Conservation (phyloP, 768 basidiomycete genomes). For the Clitopilus passeckerianus region DNA sequence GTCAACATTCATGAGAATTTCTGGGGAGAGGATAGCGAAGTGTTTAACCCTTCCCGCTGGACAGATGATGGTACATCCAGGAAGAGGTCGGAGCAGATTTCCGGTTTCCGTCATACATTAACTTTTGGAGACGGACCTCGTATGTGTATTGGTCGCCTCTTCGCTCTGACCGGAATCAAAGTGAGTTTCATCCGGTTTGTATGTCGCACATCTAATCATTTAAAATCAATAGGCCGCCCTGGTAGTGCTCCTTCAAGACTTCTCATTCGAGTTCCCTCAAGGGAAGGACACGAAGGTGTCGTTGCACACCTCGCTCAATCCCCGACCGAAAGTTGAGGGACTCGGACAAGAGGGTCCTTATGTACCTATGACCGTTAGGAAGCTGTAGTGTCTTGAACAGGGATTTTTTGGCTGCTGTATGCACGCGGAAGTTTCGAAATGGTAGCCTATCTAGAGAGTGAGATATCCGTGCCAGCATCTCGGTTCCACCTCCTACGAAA, state of each 20-base stretch:
- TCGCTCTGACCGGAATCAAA: constrained; percentile 44
- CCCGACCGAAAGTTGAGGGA: constrained; percentile 27
- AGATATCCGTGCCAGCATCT: too few species aligned
- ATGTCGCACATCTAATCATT: constrained; percentile 35
- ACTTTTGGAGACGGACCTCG: constrained; percentile 50
- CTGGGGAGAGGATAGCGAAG: constrained; percentile 58
- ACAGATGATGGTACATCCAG: constrained; percentile 23
- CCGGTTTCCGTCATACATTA: constrained; percentile 45
- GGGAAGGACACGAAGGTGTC: constrained; percentile 33
- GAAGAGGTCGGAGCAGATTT: constrained; percentile 29
- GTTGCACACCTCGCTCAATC: constrained; percentile 26
- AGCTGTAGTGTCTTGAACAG: too few species aligned
- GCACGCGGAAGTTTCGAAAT: too few species aligned
- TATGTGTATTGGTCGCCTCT: constrained; percentile 42
- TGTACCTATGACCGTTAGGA: constrained; percentile 28
- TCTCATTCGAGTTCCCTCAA: constrained; percentile 32
- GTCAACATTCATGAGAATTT: constrained; percentile 46
- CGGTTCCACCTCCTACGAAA: too few species aligned
- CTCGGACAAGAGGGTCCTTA: constrained; percentile 23
- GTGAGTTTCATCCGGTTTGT: constrained; percentile 19
- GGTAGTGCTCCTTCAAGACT: constrained; percentile 38
- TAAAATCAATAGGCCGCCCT: constrained; percentile 35
- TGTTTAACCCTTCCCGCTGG: constrained; percentile 66
- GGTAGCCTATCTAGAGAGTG: too few species aligned
- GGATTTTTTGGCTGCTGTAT: too few species aligned